These are phyloP conservation scores for Apophysomyces variabilis DNA, from an alignment of 371 early-diverging fungal species.

Conservation along the genomic window DNA sequence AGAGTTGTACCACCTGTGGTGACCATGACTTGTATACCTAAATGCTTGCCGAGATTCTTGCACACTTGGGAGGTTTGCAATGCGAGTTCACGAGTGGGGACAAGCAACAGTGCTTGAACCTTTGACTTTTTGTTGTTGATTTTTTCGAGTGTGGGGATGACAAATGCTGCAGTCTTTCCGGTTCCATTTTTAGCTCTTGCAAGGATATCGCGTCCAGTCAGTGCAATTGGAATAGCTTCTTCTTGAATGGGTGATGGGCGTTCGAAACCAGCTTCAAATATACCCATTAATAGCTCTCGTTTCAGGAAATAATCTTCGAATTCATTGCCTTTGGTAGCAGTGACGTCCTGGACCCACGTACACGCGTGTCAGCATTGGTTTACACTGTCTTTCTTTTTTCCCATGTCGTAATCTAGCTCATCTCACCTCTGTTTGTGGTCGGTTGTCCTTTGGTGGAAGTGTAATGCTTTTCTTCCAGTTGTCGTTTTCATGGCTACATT, in stretches of 20 bases:
- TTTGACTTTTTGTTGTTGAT: constrained; percentile 76
- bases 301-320: constrained; percentile 97
- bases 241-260: constrained; percentile 99
- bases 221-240: constrained; percentile 96
- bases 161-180: constrained; percentile 97
- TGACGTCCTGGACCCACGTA: constrained; percentile 72
- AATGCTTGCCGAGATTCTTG: constrained; percentile 91
- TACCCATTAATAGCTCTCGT: constrained; percentile 95
- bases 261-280: constrained; percentile 98
- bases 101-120: constrained; percentile 87
- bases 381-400: background rate
- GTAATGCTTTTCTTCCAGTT: constrained; percentile 76
- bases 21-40: constrained; percentile 93
- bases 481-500: constrained; percentile 59
- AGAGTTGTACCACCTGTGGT: constrained; percentile 97
- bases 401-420: background rate
- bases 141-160: constrained; percentile 95
- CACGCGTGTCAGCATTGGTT: background rate
- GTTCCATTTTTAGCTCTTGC: constrained; percentile 98
- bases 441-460: constrained; percentile 79
- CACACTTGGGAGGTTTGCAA: constrained; percentile 94
- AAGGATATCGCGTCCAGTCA: constrained; percentile 94
- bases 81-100: constrained; percentile 97
- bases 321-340: constrained; percentile 93
- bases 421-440: constrained; percentile 86